Evolutionary conservation across 192 early-diverging fungal genomes (phyloP).

Genomic region (Mortierella hygrophila): DNA sequence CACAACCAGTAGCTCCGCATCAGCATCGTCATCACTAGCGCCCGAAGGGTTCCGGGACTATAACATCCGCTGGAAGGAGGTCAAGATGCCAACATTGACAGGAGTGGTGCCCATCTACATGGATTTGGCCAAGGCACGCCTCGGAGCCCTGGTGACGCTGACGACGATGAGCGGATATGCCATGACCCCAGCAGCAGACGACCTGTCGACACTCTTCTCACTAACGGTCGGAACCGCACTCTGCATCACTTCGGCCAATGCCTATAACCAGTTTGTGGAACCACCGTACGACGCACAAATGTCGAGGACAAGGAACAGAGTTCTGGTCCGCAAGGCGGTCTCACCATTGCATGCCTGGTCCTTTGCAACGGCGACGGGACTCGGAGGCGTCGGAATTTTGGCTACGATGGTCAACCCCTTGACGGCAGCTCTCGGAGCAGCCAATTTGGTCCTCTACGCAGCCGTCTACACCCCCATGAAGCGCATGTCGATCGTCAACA

Average conservation of each 20-base stretch:
- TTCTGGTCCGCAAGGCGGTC: slow-evolving; percentile 83
- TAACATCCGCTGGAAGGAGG: slow-evolving; percentile 51
- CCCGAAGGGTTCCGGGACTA: slow-evolving; percentile 40
- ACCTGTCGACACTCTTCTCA: slow-evolving; percentile 74
- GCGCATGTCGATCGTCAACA: slow-evolving; percentile 93
- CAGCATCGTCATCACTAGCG: slow-evolving; percentile 16
- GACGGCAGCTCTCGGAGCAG: slow-evolving; percentile 81
- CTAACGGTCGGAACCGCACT: slow-evolving; percentile 89
- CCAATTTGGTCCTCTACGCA: slow-evolving; percentile 94
- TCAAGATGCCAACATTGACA: slow-evolving; percentile 35
- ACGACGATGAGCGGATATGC: slow-evolving; percentile 97
- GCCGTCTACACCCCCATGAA: slow-evolving; percentile 94
- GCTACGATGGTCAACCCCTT: slow-evolving; percentile 88
- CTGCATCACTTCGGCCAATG: slow-evolving; percentile 91
- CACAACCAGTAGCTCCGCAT: slow-evolving; percentile 11
- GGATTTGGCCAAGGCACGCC: slow-evolving; percentile 88
- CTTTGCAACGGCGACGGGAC: slow-evolving; percentile 78
- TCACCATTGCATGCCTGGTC: slow-evolving; percentile 82
- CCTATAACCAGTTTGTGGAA: slow-evolving; percentile 98
- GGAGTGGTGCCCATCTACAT: slow-evolving; percentile 42
- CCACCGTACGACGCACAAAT: slow-evolving; percentile 98
- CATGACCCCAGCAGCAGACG: slow-evolving; percentile 81
- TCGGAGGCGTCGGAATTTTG: slow-evolving; percentile 74
- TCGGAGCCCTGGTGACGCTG: slow-evolving; percentile 90
- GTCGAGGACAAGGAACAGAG: slow-evolving; percentile 90